Evolutionary conservation across 441 rosid genomes (phyloP).

Genomic region (Biscutella laevigata): DNA sequence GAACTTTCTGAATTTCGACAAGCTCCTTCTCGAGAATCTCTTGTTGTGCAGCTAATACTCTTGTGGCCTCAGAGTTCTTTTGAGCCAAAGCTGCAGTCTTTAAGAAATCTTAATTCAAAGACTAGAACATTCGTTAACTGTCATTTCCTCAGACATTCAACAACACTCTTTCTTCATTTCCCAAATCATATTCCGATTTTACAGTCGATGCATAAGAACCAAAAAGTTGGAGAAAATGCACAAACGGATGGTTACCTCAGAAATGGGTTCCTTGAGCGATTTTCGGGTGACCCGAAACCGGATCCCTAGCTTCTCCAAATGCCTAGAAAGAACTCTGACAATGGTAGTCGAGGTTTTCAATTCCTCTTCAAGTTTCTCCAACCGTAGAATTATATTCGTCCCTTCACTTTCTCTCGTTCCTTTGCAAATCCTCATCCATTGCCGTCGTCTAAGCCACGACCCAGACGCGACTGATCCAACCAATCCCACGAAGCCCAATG

Average conservation of each 20-base stretch:
- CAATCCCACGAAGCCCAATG: conserved; percentile 44
- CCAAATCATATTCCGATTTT: conserved; percentile 1
- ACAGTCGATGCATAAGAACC: background rate
- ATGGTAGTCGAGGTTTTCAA: conserved; percentile 49
- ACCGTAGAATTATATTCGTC: conserved; percentile 45
- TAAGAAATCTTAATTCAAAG: background rate
- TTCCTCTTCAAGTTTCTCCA: conserved; percentile 84
- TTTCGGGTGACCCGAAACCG: conserved; percentile 71
- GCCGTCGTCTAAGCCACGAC: conserved; percentile 56
- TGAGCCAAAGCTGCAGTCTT: conserved; percentile 92
- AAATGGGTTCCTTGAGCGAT: conserved; percentile 63
- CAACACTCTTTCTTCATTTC: background rate
- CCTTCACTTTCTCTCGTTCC: conserved; percentile 30
- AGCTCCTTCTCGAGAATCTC: conserved; percentile 81
- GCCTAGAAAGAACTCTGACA: conserved; percentile 61
- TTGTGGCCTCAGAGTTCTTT: conserved; percentile 86
- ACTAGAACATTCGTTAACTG: background rate
- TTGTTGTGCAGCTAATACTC: conserved; percentile 67
- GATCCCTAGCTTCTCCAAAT: conserved; percentile 77
- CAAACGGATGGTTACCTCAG: conserved; percentile 43
- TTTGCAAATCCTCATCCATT: conserved; percentile 49
- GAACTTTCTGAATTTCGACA: conserved; percentile 74
- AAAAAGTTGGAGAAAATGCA: background rate
- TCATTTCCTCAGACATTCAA: background rate
- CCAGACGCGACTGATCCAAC: conserved; percentile 48